phyloP scores from a whole-genome alignment of 1,284 basidiomycete genomes.

The Ustilago nuda region DNA sequence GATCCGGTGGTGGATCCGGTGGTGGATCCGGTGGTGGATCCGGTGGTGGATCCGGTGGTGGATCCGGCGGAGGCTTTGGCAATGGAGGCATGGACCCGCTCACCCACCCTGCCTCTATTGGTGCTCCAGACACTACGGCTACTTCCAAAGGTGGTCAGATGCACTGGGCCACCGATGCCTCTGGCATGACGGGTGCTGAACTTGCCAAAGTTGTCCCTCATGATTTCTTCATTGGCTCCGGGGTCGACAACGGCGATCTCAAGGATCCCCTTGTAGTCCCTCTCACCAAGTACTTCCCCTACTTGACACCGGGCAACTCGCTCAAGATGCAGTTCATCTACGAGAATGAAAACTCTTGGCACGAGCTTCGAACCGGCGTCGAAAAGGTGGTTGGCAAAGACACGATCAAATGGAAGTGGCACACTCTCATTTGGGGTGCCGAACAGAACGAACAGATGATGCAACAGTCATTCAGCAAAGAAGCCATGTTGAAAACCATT shows the following conservation, averaged over 20 bases:
- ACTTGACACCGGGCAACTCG: slow-evolving; percentile 30
- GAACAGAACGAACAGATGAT: slow-evolving; percentile 36
- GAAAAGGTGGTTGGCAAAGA: slow-evolving; percentile 16
- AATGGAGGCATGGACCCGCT: slow-evolving; percentile 25
- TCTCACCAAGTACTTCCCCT: slow-evolving; percentile 31
- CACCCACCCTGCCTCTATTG: slow-evolving; percentile 19
- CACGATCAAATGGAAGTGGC: slow-evolving; percentile 33
- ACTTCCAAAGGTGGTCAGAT: slow-evolving; percentile 26
- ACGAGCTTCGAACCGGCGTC: slow-evolving; percentile 26
- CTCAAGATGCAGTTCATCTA: slow-evolving; percentile 41
- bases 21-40: neutral
- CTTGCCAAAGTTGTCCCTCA: slow-evolving; percentile 21
- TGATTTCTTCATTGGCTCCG: slow-evolving; percentile 39
- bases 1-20: neutral
- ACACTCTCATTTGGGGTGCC: slow-evolving; percentile 47
- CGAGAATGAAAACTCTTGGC: slow-evolving; percentile 38
- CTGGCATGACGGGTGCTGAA: slow-evolving; percentile 39
- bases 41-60: neutral
- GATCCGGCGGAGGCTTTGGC: slow-evolving; percentile 6
- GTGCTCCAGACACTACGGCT: neutral
- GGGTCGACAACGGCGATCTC: slow-evolving; percentile 39
- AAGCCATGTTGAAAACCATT: slow-evolving; percentile 51
- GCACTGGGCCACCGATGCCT: slow-evolving; percentile 42
- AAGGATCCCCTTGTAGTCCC: slow-evolving; percentile 22
- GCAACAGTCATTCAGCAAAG: slow-evolving; percentile 40